phyloP scores from a whole-genome alignment of 208 protist genomes.

The Acanthamoeba sp. region DNA sequence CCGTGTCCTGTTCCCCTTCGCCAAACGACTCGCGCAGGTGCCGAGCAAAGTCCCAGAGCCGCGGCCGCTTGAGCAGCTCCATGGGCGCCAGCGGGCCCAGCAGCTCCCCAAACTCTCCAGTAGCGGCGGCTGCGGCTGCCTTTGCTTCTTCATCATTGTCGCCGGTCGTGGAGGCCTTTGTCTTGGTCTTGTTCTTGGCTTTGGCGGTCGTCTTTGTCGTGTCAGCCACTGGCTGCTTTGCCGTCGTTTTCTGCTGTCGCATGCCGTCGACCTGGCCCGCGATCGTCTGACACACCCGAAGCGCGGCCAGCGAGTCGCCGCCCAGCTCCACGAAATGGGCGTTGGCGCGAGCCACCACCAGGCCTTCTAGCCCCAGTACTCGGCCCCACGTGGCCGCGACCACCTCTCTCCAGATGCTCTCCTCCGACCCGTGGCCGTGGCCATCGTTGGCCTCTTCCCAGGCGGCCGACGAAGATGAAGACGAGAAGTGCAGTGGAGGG shows the following conservation, averaged over 20 bases:
- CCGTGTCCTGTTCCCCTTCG: too few relatives aligned
- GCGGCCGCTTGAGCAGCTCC: constrained; percentile 53
- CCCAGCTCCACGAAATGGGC: constrained; percentile 24
- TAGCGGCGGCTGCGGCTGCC: neutral
- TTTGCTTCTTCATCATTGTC: neutral
- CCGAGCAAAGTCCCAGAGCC: constrained; percentile 45
- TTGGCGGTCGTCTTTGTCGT: neutral
- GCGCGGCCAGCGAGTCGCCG: constrained; percentile 59
- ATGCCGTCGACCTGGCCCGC: neutral
- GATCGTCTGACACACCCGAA: constrained; percentile 28
- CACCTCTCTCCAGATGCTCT: neutral
- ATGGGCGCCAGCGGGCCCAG: constrained; percentile 30
- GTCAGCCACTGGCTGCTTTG: neutral
- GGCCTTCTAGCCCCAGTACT: constrained; percentile 13
- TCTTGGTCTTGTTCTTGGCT: neutral
- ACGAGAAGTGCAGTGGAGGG: neutral
- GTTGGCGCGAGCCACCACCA: neutral
- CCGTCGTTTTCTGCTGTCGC: neutral
- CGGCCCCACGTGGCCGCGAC: neutral
- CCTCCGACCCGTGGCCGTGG: neutral
- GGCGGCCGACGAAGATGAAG: neutral
- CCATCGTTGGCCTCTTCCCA: neutral
- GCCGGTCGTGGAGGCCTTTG: neutral
- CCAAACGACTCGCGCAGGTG: neutral
- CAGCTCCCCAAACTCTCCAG: constrained; percentile 45